A percentile compares a stretch with the other conserved stretches of the same genome.
Conservation (phyloP, 805 yeast species). For the Candida awuae region DNA sequence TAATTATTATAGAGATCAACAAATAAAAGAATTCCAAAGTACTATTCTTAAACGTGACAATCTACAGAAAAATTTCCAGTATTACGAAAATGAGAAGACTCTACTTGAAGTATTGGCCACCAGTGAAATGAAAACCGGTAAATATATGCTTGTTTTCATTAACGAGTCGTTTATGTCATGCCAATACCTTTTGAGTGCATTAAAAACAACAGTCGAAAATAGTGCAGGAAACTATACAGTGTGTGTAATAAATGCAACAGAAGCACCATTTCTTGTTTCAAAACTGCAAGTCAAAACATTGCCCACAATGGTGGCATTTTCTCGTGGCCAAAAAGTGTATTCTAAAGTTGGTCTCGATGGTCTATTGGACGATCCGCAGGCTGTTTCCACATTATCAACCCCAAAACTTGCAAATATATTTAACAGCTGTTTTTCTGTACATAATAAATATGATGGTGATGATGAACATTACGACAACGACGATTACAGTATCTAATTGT, state of each 20-base stretch:
- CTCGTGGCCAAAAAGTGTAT: constrained; percentile 48
- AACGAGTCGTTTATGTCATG: constrained; percentile 58
- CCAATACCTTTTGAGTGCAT: constrained; percentile 43
- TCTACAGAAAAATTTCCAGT: constrained; percentile 20
- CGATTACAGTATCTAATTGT: no score
- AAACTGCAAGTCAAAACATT: constrained; percentile 57
- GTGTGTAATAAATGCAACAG: constrained; percentile 33
- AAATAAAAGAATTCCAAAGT: background rate
- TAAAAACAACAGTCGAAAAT: constrained; percentile 11
- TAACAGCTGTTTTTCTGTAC: background rate
- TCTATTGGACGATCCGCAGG: constrained; percentile 26
- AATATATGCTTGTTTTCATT: constrained; percentile 50
- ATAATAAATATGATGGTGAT: constrained; percentile 9
- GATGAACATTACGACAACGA: background rate
- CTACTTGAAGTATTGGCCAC: background rate
- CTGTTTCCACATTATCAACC: background rate
- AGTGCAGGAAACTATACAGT: background rate
- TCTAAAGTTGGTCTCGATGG: constrained; percentile 65
- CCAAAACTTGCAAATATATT: background rate
- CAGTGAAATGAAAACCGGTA: background rate
- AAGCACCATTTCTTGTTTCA: constrained; percentile 65
- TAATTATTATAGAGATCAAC: constrained; percentile 4
- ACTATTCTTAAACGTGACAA: constrained; percentile 37
- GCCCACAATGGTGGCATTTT: constrained; percentile 62
- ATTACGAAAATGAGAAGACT: background rate